Evolutionary conservation across 2,329 filamentous ascomycete genomes (phyloP), one percentile per base, ranked within the genome.

Genomic region (Trichoderma lentiforme): DNA sequence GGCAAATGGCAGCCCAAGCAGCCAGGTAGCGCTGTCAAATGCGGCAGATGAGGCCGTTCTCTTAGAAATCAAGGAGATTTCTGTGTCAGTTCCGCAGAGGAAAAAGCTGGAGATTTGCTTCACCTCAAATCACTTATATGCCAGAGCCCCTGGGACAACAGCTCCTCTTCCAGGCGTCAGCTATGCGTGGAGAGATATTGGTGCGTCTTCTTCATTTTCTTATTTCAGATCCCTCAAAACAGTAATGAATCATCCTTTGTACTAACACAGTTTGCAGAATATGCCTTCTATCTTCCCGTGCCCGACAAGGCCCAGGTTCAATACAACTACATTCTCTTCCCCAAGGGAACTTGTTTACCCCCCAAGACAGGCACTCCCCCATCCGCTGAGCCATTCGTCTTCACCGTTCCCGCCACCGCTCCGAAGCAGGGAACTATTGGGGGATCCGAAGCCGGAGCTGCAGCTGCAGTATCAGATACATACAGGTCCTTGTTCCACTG

Each of bases 101-200:
- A 92, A 92, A 81, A 92, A 92, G 80, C 89, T 89, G 75, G 88
- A 89, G 74, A 79, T 92, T 9, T 90, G 88, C 79, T 87, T 92
- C 73, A 92, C 89, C 3, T 81, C 84, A 6, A 84, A 85, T 73
- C 87, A 88, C 74, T 76, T 91, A 39, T 91, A 90, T 74, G 89
- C 88, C 15, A 84, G 86, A 43, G 82, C 83, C 1, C 82, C 87
- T 0, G 85, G 85, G 57, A 86, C 87, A 2, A 84, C 84, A 2
- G 81, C 82, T 28, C 87, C 88, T 0, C 83, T 87, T 18, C 81
- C 85, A 21, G 86, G 85, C 60, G 86, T 89, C 62, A 84, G 86
- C 15, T 89, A 90, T 75, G 83, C 86, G 0, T 91, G 89, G 89
- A 84, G 82, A 68, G 86, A 90, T 73, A 88, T 92, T 74, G 89